These are phyloP conservation scores for Fusarium sacchari DNA, from an alignment of 2,329 filamentous ascomycete species.

Conservation along the genomic window DNA sequence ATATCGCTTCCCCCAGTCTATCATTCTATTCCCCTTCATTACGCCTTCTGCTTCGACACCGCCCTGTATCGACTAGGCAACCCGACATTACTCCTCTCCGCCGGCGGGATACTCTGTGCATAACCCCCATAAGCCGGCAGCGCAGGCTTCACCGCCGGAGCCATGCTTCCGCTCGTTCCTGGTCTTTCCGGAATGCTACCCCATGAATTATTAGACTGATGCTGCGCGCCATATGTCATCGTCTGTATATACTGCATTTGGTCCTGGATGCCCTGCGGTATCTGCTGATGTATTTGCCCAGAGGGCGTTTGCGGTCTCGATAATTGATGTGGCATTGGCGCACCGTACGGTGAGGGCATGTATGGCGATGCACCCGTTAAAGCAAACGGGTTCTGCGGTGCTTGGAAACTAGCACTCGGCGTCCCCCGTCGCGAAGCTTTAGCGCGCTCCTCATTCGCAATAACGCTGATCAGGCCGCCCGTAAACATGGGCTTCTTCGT, in stretches of 20 bases:
- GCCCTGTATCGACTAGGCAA: conserved; percentile 23
- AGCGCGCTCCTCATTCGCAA: conserved; percentile 27
- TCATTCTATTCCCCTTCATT: not conserved
- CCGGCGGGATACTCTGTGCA: conserved; percentile 10
- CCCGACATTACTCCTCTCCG: conserved; percentile 24
- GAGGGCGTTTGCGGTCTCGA: conserved; percentile 1
- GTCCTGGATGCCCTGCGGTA: conserved; percentile 7
- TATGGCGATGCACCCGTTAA: not conserved
- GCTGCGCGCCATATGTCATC: not conserved
- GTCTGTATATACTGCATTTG: conserved; percentile 20
- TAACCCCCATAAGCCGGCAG: conserved; percentile 23
- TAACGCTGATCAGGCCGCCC: conserved; percentile 22
- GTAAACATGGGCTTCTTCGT: conserved; percentile 20
- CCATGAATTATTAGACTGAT: not conserved
- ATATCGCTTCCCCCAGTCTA: not conserved
- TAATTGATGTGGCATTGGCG: not conserved
- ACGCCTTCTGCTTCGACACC: conserved; percentile 14
- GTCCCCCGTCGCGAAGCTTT: conserved; percentile 23
- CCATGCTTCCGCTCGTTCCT: not conserved
- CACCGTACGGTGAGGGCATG: conserved; percentile 12
- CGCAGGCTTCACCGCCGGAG: not conserved
- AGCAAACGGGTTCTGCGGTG: not conserved
- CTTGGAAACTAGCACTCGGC: conserved; percentile 13
- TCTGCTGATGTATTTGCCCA: conserved; percentile 10
- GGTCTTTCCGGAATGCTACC: not conserved